Base-by-base conservation (phyloP, 768 basidiomycete species). In the Amanita polypyramis region DNA sequence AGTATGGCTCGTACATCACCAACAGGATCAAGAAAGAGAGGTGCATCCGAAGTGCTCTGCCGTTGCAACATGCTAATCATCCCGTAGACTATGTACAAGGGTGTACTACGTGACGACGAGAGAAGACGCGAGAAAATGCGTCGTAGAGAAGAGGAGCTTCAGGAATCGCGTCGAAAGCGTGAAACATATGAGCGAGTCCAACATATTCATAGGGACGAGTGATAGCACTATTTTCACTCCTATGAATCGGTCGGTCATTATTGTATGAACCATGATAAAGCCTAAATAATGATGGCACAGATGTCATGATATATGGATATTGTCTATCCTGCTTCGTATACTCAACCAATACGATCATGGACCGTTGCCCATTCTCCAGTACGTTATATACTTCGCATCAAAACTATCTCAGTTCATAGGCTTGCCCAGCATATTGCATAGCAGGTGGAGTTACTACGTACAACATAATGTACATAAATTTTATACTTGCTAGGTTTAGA, bases 1-100 rank as follows among this genome's bases (percentile, higher is more conserved):
- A 21, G 78, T 97, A 62, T 95, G 82, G 79, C 88, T 79, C 15
- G 93, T 97, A 25, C 94, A 97, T 61, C 85, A 74, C 57, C 77
- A 93, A 47, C 93, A 97, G 60, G 68, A 74, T 12, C 76, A 79
- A 57, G 92, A 97, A 64, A 82, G 82, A 48, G 79, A 90, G 56
- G 94, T 92, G 32, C 45, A 36, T 19, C 25, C 14, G 17, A 27
- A 27, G 29, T 39, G 19, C 21, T 30, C 45, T 19, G n/a, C 20
- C 21, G 37, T n/a, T 12, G 32, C 17, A 32, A 33, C 37, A 29
- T 44, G 51, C 47, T 15, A 33, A 51, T 52, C 52, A 54, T 15
- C 19, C 32, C 34, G 12, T 51, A 97, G 93, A 80, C 69, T 23
- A 96, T 96, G 93, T 95, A 87, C 60, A 72, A 83, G 59, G 93